Percentiles rank a stretch among this genome's conserved stretches.
These are phyloP conservation scores for Calocybe cyanea DNA, from an alignment of 768 basidiomycete genomes.

Conservation along the genomic window DNA sequence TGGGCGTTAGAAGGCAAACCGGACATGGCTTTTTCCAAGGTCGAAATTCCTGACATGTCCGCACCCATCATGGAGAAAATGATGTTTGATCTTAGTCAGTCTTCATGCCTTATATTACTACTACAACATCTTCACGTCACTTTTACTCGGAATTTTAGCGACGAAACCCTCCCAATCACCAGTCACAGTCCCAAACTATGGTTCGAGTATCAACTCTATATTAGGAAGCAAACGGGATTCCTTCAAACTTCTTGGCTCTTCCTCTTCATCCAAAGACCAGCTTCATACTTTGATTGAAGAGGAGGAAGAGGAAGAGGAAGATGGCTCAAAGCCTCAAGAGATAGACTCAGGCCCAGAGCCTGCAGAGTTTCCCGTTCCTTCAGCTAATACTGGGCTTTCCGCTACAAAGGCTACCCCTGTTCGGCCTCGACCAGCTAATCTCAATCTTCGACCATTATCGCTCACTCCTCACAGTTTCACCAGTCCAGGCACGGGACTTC, in stretches of 20 bases:
- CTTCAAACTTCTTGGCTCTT: conserved; percentile 62
- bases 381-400: conserved; percentile 27
- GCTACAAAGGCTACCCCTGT: conserved; percentile 33
- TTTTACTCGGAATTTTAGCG: conserved; percentile 33
- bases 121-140: conserved; percentile 4
- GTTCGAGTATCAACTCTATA: conserved; percentile 35
- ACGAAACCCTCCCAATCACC: conserved; percentile 59
- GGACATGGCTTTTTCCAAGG: conserved; percentile 64
- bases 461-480: conserved; percentile 54
- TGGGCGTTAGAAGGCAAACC: conserved; percentile 86
- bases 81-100: conserved; percentile 67
- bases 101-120: conserved; percentile 7
- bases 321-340: conserved; percentile 18
- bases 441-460: conserved; percentile 68
- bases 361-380: conserved; percentile 23
- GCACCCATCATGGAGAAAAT: conserved; percentile 54
- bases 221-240: conserved; percentile 73
- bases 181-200: conserved; percentile 38
- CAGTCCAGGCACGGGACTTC: conserved; percentile 33
- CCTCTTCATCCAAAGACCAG: conserved; percentile 69
- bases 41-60: conserved; percentile 79
- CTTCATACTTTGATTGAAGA: conserved; percentile 80
- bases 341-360: conserved; percentile 20
- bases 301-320: conserved; percentile 77
- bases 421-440: conserved; percentile 63